These are phyloP conservation scores for Coemansia sp. DNA, from an alignment of 192 early-diverging fungal species.

Conservation along the genomic window DNA sequence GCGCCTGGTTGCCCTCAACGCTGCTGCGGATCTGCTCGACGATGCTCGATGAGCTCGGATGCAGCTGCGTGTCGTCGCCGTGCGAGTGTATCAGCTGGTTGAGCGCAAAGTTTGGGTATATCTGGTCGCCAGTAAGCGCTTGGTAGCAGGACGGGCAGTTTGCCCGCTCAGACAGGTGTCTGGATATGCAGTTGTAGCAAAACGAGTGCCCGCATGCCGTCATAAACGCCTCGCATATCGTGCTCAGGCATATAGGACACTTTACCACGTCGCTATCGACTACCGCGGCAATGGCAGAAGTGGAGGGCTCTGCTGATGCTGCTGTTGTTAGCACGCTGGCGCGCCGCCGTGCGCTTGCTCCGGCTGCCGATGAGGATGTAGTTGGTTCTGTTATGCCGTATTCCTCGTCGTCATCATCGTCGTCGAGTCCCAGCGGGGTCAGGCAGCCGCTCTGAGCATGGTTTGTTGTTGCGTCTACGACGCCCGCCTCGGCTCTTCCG, in stretches of 20 bases:
- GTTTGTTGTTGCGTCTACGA: neutral
- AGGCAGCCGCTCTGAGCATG: slow-evolving; percentile 10
- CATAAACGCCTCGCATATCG: slow-evolving; percentile 75
- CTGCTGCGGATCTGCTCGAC: slow-evolving; percentile 34
- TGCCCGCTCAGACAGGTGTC: slow-evolving; percentile 62
- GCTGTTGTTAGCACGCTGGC: neutral
- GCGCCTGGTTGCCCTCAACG: slow-evolving; percentile 34
- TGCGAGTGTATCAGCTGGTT: slow-evolving; percentile 39
- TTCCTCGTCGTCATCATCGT: neutral
- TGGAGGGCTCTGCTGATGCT: neutral
- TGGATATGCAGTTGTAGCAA: slow-evolving; percentile 77
- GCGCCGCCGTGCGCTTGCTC: neutral
- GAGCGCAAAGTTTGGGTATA: slow-evolving; percentile 81
- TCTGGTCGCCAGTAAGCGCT: slow-evolving; percentile 63
- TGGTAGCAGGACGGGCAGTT: slow-evolving; percentile 75
- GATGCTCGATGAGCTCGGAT: slow-evolving; percentile 10
- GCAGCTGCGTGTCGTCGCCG: slow-evolving; percentile 11
- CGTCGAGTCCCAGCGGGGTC: slow-evolving; percentile 20
- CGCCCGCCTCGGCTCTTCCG: neutral
- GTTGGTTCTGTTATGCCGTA: neutral
- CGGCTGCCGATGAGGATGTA: neutral
- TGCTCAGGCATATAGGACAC: slow-evolving; percentile 76
- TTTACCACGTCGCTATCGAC: neutral
- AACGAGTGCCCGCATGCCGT: slow-evolving; percentile 86
- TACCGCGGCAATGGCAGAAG: neutral